Conservation (phyloP, 768 basidiomycete genomes). For the Auriscalpium orientale region DNA sequence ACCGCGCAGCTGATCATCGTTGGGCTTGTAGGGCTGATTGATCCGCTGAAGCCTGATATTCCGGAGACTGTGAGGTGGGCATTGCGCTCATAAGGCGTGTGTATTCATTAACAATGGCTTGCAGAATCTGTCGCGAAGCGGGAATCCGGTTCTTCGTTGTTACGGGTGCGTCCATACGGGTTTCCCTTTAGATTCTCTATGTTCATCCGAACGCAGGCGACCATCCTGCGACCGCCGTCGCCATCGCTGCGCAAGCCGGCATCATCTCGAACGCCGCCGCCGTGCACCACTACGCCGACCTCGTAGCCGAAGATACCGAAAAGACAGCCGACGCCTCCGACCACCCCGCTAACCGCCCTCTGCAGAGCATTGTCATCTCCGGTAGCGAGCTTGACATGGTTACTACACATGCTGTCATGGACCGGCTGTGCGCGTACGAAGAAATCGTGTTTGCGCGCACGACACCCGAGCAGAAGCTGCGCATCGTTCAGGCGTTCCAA, state of each 20-base stretch:
- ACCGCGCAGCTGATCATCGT: conserved; percentile 43
- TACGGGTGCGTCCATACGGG: conserved; percentile 28
- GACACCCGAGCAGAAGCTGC: conserved; percentile 56
- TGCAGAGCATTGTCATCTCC: conserved; percentile 35
- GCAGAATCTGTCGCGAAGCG: conserved; percentile 40
- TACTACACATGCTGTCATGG: conserved; percentile 8
- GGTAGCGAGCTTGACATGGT: conserved; percentile 24
- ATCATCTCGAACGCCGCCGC: conserved; percentile 35
- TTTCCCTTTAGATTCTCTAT: not conserved
- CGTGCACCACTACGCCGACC: conserved; percentile 32
- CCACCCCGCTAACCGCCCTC: not conserved
- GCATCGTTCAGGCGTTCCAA: conserved; percentile 56
- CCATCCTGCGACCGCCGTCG: conserved; percentile 50
- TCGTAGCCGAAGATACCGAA: conserved; percentile 30
- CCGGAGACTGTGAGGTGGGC: conserved; percentile 34
- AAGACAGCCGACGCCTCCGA: not conserved
- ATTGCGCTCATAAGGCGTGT: not conserved
- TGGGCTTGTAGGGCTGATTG: conserved; percentile 53
- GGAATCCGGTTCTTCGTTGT: conserved; percentile 61
- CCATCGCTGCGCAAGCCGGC: conserved; percentile 58
- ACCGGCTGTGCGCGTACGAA: conserved; percentile 28
- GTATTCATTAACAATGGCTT: not conserved
- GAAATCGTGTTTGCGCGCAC: conserved; percentile 58
- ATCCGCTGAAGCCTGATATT: conserved; percentile 51
- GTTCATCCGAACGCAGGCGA: conserved; percentile 30